Base-by-base conservation (phyloP, 192 early-diverging fungal species). In the Oehlia diaphana region DNA sequence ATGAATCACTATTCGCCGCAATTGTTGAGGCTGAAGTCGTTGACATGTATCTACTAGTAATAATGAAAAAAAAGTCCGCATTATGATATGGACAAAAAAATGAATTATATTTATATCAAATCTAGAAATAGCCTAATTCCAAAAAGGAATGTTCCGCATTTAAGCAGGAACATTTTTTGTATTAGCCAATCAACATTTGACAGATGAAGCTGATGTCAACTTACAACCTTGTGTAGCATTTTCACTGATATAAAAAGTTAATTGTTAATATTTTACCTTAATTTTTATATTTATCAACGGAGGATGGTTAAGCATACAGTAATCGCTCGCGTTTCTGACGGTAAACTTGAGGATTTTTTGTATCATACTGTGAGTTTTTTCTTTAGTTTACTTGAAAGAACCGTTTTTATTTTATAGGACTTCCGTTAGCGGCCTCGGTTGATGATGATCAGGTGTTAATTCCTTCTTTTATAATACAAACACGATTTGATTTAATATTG, bases 361-460 rank as follows among this genome's bases (percentile, higher is more conserved):
- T 58, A 58, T 12, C 10, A 0, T 58, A 19, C 19, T 50, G 2
- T 9, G 19, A 10, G 10, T 70, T 58, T 21, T 21, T 35, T 62
- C 16, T n/a, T 10, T 79, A 70, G 3, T 8, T 61, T 58, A 65
- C 28, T 65, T 33, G 21, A 42, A 37, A 14, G 7, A 37, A 31
- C 1, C 8, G 12, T 69, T 61, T 19, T 66, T 44, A n/a, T 44
- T 9, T 19, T 16, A 37, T 79, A 86, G 85, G 95, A 7, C 89
- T 98, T 63, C 96, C 96, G 4, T 88, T 99, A 69, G 97, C 97
- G 37, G 96, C 96, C 14, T 95, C 94, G 23, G 96, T 98, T 91
- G 96, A 98, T 85, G 96, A 99, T 83, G 95, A 94, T 65, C 93
- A 95, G 91, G 93, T 92, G 84, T 35, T 39, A 14, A 44, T 14